These are phyloP conservation scores for Pezicula rhizophila DNA, from an alignment of 2,329 filamentous ascomycete species.

Conservation along the genomic window DNA sequence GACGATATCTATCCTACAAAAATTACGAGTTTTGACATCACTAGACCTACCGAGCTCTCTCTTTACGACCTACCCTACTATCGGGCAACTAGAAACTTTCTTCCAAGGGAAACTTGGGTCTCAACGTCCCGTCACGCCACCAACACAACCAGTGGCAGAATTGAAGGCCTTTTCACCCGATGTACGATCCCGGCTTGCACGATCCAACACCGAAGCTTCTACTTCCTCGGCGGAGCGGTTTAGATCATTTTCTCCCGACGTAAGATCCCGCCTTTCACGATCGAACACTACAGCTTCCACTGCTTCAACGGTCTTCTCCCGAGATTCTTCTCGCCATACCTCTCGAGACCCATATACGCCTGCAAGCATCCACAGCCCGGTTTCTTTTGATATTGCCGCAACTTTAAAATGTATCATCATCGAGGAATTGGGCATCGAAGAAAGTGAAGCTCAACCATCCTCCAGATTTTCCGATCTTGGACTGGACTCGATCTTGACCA, in stretches of 20 bases:
- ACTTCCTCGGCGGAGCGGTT: too few relatives aligned
- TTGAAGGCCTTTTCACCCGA: not conserved
- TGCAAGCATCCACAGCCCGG: not conserved
- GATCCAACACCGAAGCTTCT: too few relatives aligned
- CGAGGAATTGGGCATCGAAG: constrained; percentile 6
- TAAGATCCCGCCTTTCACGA: too few relatives aligned
- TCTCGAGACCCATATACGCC: not conserved
- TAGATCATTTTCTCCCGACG: too few relatives aligned
- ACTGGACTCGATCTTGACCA: constrained; percentile 10
- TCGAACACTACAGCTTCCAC: too few relatives aligned
- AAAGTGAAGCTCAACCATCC: constrained; percentile 2
- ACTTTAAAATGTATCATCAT: constrained; percentile 2
- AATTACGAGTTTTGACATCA: constrained; percentile 1
- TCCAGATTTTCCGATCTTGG: constrained; percentile 7
- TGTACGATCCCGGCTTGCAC: too few relatives aligned
- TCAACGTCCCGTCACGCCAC: not conserved
- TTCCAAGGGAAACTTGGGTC: not conserved
- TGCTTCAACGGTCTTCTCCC: too few relatives aligned
- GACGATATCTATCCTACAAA: constrained; percentile 1
- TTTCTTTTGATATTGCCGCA: not conserved
- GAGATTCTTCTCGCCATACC: too few relatives aligned
- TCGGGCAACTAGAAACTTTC: not conserved
- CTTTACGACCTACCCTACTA: not conserved
- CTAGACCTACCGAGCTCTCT: constrained; percentile 2
- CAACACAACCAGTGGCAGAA: not conserved